Evolutionary conservation across 805 yeast genomes (phyloP).

Genomic region (Wickerhamiella azymoides): DNA sequence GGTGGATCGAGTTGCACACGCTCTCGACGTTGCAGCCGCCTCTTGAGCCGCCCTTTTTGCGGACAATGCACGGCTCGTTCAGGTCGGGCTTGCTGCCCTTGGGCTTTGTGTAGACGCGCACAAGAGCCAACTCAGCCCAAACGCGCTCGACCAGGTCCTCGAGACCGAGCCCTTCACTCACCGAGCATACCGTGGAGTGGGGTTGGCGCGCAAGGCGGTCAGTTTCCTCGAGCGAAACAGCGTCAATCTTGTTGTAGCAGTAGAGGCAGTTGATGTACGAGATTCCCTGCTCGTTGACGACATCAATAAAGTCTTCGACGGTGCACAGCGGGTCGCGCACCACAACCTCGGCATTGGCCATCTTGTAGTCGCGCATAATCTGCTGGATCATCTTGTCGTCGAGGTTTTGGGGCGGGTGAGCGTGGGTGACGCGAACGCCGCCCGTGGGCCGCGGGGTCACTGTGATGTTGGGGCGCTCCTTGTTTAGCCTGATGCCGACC

Average conservation of each 20-base stretch:
- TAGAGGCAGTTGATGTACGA: constrained; percentile 84
- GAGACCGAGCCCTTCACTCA: constrained; percentile 75
- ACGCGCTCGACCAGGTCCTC: constrained; percentile 83
- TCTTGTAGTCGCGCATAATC: constrained; percentile 70
- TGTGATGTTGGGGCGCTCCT: constrained; percentile 63
- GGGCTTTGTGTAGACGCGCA: constrained; percentile 72
- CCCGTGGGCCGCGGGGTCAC: constrained; percentile 76
- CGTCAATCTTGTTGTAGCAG: constrained; percentile 89
- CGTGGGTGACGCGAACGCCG: constrained; percentile 72
- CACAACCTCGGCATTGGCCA: constrained; percentile 88
- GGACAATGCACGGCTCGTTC: constrained; percentile 79
- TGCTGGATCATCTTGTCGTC: constrained; percentile 68
- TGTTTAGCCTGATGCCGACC: constrained; percentile 84
- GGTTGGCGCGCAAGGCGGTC: constrained; percentile 88
- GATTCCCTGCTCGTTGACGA: constrained; percentile 74
- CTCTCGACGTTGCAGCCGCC: constrained; percentile 59
- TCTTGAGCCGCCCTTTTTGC: constrained; percentile 44
- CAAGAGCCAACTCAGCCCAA: constrained; percentile 73
- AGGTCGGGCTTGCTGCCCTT: constrained; percentile 75
- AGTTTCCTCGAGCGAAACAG: constrained; percentile 87
- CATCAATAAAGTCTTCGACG: constrained; percentile 85
- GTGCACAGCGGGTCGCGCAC: constrained; percentile 81
- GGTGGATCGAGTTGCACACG: constrained; percentile 82
- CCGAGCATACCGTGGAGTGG: constrained; percentile 85
- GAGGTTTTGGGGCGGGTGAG: constrained; percentile 67